Evolutionary conservation across 2,329 filamentous ascomycete species (phyloP).

Genomic region (Trichothecium roseum): DNA sequence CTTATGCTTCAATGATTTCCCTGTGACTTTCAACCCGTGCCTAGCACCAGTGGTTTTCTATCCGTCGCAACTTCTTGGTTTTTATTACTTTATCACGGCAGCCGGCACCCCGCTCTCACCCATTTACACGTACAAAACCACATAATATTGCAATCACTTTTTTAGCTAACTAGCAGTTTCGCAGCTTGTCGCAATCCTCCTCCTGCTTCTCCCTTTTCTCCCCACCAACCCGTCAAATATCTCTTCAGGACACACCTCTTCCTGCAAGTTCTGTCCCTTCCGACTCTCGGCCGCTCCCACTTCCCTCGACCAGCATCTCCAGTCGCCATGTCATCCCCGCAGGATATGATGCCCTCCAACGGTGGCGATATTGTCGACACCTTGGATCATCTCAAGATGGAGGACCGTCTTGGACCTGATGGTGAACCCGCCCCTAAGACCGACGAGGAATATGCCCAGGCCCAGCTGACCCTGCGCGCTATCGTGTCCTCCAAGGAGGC

Average conservation of each 20-base stretch:
- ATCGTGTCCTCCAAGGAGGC: conserved; percentile 99
- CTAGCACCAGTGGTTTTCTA: too few relatives aligned
- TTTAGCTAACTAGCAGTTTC: background rate
- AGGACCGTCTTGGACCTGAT: conserved; percentile 58
- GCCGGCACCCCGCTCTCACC: too few relatives aligned
- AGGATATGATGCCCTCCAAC: conserved; percentile 46
- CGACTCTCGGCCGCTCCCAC: conserved; percentile 1
- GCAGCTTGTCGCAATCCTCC: background rate
- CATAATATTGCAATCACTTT: background rate
- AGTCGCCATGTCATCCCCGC: conserved; percentile 48
- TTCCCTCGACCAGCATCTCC: conserved; percentile 3
- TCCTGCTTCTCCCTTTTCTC: background rate
- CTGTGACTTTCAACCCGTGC: too few relatives aligned
- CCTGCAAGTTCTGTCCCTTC: background rate
- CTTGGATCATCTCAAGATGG: conserved; percentile 56
- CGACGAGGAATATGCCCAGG: conserved; percentile 90
- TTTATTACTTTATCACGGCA: too few relatives aligned
- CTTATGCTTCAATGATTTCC: too few relatives aligned
- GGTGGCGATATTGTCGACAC: conserved; percentile 51
- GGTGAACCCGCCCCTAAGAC: conserved; percentile 78
- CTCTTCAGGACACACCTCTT: background rate
- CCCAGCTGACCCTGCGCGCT: conserved; percentile 86
- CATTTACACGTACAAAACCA: background rate
- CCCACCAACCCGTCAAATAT: conserved; percentile 2
- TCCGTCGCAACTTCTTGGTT: too few relatives aligned